Base-by-base conservation (phyloP, 75 land plant species). In the Ceratopteris richardii region DNA sequence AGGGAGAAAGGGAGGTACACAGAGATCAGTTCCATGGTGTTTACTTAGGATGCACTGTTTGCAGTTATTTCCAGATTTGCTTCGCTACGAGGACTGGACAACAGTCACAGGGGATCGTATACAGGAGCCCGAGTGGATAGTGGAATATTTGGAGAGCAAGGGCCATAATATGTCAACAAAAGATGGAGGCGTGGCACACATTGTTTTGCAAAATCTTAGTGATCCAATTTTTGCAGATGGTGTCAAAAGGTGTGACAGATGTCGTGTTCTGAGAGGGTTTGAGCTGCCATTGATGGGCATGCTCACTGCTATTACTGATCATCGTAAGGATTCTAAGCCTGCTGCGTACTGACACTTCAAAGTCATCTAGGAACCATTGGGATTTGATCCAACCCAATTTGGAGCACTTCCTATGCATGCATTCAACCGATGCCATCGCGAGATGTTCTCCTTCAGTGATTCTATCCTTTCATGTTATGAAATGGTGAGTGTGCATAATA, bases 241-340 rank as follows among this genome's bases (percentile, higher is more conserved):
- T 9, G 37, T 33, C 37, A 23, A 39, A 9, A 28, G 33, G 18
- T 30, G 28, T 60, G n/a, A 25, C 13, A 21, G 63, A 56, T 0
- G 18, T 40, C 25, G 76, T 57, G 51, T 18, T 7, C 36, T 56
- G 61, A 18, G 27, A 62, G 28, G 16, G 11, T 11, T 27, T n/a
- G n/a, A 42, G 47, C 20, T 36, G 39, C 28, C 21, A 43, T 67
- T 62, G 53, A 77, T 56, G 63, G 98, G 98, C 29, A 67, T 68
- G 27, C 73, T 93, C 9, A 88, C 72, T 9, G 94, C 95, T 28
- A 90, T 93, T 0, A 85, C 90, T 64, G 98, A 93, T 66, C 80
- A 74, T 43, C 62, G 94, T 56, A 93, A 93, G 65, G 78, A 75
- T 42, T 89, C 95, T 10, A 55, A 20, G 20, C 95, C 94, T 24